These are phyloP conservation scores for Asterochloris sp. DNA, from an alignment of 139 green algal genomes.

Conservation along the genomic window DNA sequence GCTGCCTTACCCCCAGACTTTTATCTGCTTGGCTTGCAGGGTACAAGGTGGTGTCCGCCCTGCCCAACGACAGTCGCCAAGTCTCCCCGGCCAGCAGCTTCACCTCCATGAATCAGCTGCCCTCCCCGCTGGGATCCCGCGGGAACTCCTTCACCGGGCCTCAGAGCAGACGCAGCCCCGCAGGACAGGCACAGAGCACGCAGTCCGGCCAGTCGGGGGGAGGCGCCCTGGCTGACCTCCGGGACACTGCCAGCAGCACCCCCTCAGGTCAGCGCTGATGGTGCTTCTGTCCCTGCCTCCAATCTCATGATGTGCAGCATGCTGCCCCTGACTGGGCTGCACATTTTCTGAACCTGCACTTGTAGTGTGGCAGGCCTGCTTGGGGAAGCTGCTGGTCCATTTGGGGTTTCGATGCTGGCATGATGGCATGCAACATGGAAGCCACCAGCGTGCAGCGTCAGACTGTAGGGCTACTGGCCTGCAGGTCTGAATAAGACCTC, in stretches of 20 bases:
- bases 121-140: slow-evolving; percentile 2
- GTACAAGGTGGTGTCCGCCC: slow-evolving; percentile 10
- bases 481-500: not conserved
- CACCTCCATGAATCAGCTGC: not conserved
- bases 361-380: too few species aligned
- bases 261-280: not conserved
- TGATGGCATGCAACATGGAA: too few species aligned
- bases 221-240: too few species aligned
- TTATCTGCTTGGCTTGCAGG: not conserved
- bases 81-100: slow-evolving; percentile 6
- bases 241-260: not conserved
- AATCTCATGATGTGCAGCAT: too few species aligned
- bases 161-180: not conserved
- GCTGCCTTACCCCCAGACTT: not conserved
- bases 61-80: slow-evolving; percentile 14
- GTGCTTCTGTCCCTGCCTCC: too few species aligned
- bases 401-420: too few species aligned
- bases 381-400: too few species aligned
- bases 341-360: too few species aligned
- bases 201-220: too few species aligned
- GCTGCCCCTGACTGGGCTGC: too few species aligned
- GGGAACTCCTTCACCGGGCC: slow-evolving; percentile 1
- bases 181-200: not conserved
- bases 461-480: not conserved
- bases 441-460: not conserved